phyloP scores from a whole-genome alignment of 192 early-diverging fungal genomes.

The Jimgerdemannia flammicorona region DNA sequence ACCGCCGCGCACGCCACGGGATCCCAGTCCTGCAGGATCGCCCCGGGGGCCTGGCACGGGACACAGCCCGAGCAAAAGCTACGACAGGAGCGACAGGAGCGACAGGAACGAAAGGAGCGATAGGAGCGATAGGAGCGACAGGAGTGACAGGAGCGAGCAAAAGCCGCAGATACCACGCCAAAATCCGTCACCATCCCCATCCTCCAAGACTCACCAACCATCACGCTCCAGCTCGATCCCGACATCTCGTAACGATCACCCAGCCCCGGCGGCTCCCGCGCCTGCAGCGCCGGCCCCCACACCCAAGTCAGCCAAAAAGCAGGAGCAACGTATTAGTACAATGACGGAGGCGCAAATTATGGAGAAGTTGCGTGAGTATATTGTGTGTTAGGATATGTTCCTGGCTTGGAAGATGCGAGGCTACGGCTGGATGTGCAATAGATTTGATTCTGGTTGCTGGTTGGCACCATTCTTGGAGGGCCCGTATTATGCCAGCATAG shows the following conservation, averaged over 20 bases:
- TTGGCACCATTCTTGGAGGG: background rate
- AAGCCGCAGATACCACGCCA: background rate
- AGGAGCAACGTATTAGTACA: constrained; percentile 78
- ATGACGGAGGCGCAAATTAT: constrained; percentile 94
- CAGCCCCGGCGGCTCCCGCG: constrained; percentile 13
- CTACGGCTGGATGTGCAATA: constrained; percentile 61
- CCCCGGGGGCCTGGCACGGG: too few species aligned
- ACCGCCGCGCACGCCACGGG: background rate
- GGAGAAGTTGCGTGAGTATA: constrained; percentile 72
- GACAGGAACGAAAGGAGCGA: constrained; percentile 9
- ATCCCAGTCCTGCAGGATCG: background rate
- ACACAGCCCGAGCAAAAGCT: background rate
- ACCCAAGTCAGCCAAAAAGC: constrained; percentile 59
- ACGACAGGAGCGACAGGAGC: constrained; percentile 4
- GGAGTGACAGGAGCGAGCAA: background rate
- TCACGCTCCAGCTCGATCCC: constrained; percentile 10
- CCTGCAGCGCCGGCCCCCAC: constrained; percentile 26
- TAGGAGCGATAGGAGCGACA: constrained; percentile 5
- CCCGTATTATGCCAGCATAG: background rate
- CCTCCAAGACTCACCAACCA: constrained; percentile 14
- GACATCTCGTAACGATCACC: constrained; percentile 31
- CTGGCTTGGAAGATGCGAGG: constrained; percentile 52
- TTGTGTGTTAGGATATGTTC: constrained; percentile 4
- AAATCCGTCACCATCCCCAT: background rate
- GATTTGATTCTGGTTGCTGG: constrained; percentile 70